Base-by-base conservation (phyloP, 768 basidiomycete genomes). In the Lactarius sp. region DNA sequence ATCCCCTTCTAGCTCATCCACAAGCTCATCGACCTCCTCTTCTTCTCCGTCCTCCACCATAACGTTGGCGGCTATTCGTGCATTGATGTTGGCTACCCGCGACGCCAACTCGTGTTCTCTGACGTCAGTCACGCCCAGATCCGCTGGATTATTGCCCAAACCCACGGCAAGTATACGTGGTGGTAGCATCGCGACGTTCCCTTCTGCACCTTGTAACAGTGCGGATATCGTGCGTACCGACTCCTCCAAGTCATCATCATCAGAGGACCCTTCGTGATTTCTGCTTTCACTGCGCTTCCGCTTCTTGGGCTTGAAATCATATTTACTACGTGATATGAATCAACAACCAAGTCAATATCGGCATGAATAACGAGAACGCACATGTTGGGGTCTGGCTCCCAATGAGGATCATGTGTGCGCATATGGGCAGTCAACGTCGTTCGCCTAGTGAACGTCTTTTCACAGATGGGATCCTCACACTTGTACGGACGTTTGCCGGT, bases 401-500 rank as follows among this genome's bases (percentile, higher is more conserved):
- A 93, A 66, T 78, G 79, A 51, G 91, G 88, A 74, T 92, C 89
- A 73, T 94, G 91, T 33, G 87, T 90, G 62, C 86, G 83, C 90
- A 94, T 92, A 74, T 94, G 92, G 37, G 87, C 83, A 6, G 88
- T 92, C 60, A 94, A 75, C 27, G 91, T 92, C 59, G 91, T 91
- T 62, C 90, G 81, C 60, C 92, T 83, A 22, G 90, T 92, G 74
- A 94, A 94, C 1, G 90, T 90, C 79, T 93, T 93, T 70, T 89
- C 87, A 74, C 90, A 91, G 63, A 84, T 81, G 4, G 86, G 83
- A 66, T 90, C 86, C 73, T 91, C 89, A 72, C 92, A 93, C 71
- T 87, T 90, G 74, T 92, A 93, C 37, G 89, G 90, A 57, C 90
- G 84, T 73, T 90, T 93, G 49, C 88, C 91, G 9, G 89, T 92